Conservation (phyloP, 2,329 filamentous ascomycete genomes). For the Fusarium poae region DNA sequence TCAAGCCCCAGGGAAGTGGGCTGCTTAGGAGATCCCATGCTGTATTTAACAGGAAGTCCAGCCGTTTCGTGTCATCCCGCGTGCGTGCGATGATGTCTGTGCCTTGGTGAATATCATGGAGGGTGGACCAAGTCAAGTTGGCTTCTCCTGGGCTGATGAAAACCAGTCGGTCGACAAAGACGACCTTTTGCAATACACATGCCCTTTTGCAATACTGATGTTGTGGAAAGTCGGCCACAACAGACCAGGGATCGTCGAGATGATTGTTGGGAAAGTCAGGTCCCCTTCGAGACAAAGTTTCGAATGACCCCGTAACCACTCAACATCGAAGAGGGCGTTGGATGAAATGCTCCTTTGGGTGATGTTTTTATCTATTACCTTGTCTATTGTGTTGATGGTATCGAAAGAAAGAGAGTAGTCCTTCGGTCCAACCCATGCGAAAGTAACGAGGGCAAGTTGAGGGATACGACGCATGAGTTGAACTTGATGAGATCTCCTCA, state of each 20-base stretch:
- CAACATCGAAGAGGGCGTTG: background rate
- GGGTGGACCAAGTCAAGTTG: conserved; percentile 5
- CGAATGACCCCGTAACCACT: conserved; percentile 2
- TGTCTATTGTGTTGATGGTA: background rate
- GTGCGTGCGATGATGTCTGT: background rate
- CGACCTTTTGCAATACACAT: conserved; percentile 19
- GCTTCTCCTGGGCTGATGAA: conserved; percentile 6
- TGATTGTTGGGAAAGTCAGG: conserved; percentile 6
- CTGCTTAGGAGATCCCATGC: conserved; percentile 3
- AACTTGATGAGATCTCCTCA: conserved; percentile 13
- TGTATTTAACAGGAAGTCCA: conserved; percentile 1
- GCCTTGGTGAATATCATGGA: background rate
- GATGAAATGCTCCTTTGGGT: background rate
- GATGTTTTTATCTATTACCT: background rate
- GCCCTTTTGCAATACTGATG: conserved; percentile 15
- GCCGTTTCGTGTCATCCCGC: background rate
- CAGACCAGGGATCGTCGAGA: conserved; percentile 3
- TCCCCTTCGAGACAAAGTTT: conserved; percentile 7
- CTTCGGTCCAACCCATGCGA: conserved; percentile 10
- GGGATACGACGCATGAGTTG: conserved; percentile 20
- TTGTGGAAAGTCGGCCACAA: conserved; percentile 5
- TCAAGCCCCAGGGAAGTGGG: background rate
- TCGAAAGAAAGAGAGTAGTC: conserved; percentile 16
- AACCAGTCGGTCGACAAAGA: conserved; percentile 4
- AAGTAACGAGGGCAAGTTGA: background rate